Evolutionary conservation across 1,139 yeast species (phyloP), one percentile per base, ranked within the genome.

Genomic region (Geotrichum klebahnii): DNA sequence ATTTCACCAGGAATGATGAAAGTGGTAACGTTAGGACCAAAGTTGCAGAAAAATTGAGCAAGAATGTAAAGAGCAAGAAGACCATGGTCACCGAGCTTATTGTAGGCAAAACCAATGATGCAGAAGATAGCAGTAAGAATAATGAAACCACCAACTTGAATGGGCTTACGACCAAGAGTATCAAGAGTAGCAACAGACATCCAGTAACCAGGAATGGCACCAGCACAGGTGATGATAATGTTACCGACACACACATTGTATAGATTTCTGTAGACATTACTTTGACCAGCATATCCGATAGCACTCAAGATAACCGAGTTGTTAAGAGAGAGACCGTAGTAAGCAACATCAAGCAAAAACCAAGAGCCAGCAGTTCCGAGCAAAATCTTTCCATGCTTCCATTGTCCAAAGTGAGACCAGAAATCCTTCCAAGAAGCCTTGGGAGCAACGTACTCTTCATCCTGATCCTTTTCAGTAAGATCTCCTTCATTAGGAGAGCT

Each of bases 331-430:
- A 83, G 81, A 71, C 94, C 84, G 69, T 92, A 92, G 77, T 81
- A 89, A 55, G 97, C 96, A 67, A 92, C 87, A 76, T 92, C 98
- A 71, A 90, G 79, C 75, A 83, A 76, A 76, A 90, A 90, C 98
- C 98, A 92, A 46, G 95, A 83, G 69, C 90, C 94, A 59, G 97
- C 95, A 62, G 98, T 90, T 67, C 97, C 98, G 50, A 92, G 60
- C 61, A 92, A 76, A 83, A 52, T 80, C 74, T 84, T 85, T 71
- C 86, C 82, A 70, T 88, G 84, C 71, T 76, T 86, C 96, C 95
- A 86, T 74, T 84, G 81, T 52, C 78, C 71, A 66, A 90, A 92
- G 69, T 90, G 95, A 29, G 57, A 43, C 62, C 76, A 70, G 63
- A 58, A 60, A 51, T 63, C 67, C 39, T 58, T 56, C 62, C 68